A percentile compares a stretch with the other conserved stretches of the same genome.
phyloP scores from a whole-genome alignment of 2,329 filamentous ascomycete species.

The Fusarium sororula region DNA sequence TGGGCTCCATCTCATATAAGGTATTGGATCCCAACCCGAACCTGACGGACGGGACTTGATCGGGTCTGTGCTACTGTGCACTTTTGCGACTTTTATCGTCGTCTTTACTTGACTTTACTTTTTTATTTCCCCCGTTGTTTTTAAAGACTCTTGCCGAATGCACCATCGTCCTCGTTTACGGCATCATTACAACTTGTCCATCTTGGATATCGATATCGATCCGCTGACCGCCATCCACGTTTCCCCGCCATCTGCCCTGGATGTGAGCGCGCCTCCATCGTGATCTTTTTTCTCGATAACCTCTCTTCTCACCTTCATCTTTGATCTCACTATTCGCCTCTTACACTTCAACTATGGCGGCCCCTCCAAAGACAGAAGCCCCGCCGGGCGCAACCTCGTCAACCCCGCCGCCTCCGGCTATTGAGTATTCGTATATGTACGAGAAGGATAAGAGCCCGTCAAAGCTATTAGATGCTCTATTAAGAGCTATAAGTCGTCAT shows the following conservation, averaged over 20 bases:
- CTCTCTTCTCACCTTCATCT: background rate
- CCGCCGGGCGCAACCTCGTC: slow-evolving; percentile 35
- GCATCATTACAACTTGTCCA: slow-evolving; percentile 6
- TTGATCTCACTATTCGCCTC: background rate
- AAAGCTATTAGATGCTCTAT: slow-evolving; percentile 71
- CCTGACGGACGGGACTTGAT: slow-evolving; percentile 12
- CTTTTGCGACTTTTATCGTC: slow-evolving; percentile 7
- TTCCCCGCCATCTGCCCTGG: slow-evolving; percentile 33
- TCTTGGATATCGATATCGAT: slow-evolving; percentile 17
- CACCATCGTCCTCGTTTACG: slow-evolving; percentile 26
- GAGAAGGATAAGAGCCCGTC: slow-evolving; percentile 74
- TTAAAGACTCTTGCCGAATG: slow-evolving; percentile 11
- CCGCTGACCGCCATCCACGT: slow-evolving; percentile 33
- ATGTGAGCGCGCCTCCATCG: slow-evolving; percentile 28
- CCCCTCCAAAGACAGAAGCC: slow-evolving; percentile 37
- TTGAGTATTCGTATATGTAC: slow-evolving; percentile 73
- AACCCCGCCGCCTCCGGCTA: slow-evolving; percentile 39
- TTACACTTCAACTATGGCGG: slow-evolving; percentile 35
- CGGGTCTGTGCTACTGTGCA: background rate
- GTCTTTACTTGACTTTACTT: slow-evolving; percentile 1
- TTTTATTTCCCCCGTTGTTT: background rate
- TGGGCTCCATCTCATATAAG: slow-evolving; percentile 29
- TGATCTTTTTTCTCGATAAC: background rate
- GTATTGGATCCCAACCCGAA: slow-evolving; percentile 21
- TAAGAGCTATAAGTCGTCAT: slow-evolving; percentile 73